Evolutionary conservation across 192 early-diverging fungal species (phyloP).

Genomic region (Coemansia biformis): DNA sequence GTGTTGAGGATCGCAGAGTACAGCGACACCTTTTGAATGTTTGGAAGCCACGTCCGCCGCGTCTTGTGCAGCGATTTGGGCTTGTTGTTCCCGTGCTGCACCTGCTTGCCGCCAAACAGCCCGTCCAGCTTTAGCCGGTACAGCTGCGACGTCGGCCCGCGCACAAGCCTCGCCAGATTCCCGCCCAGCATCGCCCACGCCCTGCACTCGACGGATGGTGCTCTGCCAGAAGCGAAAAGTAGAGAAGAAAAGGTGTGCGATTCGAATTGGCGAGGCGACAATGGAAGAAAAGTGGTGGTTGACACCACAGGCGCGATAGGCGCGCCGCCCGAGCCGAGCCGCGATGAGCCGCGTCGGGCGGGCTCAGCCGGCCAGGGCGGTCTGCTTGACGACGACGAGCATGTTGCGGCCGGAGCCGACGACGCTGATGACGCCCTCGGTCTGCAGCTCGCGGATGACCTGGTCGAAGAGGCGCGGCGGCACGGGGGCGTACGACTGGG

Average conservation of each 20-base stretch:
- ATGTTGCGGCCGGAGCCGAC: conserved; percentile 42
- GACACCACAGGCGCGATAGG: no score
- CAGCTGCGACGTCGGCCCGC: conserved; percentile 24
- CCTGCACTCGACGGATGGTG: no score
- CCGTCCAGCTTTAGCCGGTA: conserved; percentile 40
- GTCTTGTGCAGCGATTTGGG: conserved; percentile 65
- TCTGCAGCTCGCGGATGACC: conserved; percentile 53
- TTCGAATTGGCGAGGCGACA: no score
- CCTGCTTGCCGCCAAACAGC: conserved; percentile 21
- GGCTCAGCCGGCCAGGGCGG: conserved; percentile 17
- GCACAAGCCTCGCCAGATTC: conserved; percentile 12
- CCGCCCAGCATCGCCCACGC: conserved; percentile 12
- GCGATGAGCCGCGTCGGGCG: neutral
- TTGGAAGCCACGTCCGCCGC: conserved; percentile 72
- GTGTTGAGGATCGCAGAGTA: conserved; percentile 60
- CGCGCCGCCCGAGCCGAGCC: no score
- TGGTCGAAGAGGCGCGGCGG: conserved; percentile 54
- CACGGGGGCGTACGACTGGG: conserved; percentile 47
- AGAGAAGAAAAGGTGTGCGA: neutral
- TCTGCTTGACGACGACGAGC: conserved; percentile 44
- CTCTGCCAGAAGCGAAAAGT: neutral
- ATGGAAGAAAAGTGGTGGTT: no score
- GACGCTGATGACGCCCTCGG: conserved; percentile 46
- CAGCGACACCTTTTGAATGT: conserved; percentile 62
- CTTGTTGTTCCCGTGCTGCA: conserved; percentile 49